Evolutionary conservation across 2,329 filamentous ascomycete genomes (phyloP).

Genomic region (Neurospora sp.): DNA sequence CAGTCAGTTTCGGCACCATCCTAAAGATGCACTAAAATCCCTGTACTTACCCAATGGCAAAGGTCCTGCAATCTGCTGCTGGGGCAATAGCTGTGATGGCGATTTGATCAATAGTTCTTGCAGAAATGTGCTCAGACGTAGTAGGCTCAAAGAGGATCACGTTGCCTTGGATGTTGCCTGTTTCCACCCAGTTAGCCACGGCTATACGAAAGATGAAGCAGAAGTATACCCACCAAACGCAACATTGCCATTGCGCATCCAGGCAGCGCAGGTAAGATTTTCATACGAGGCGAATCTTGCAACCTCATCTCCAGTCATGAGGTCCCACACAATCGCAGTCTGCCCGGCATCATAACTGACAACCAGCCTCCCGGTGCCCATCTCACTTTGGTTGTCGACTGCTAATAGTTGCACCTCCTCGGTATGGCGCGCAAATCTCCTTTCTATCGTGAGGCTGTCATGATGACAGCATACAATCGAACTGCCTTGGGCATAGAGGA

Average conservation of each 20-base stretch:
- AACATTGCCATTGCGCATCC: conserved; percentile 96
- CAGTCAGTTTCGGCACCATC: not conserved
- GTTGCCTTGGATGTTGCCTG: conserved; percentile 86
- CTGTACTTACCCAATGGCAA: conserved; percentile 77
- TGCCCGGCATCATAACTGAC: conserved; percentile 88
- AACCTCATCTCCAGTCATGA: conserved; percentile 82
- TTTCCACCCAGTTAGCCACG: conserved; percentile 18
- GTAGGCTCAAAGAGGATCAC: conserved; percentile 90
- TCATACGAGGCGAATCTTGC: conserved; percentile 90
- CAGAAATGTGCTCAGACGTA: conserved; percentile 85
- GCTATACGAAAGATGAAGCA: conserved; percentile 9
- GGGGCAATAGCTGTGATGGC: conserved; percentile 91
- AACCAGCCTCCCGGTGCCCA: conserved; percentile 72
- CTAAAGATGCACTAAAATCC: not conserved
- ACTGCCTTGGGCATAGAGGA: conserved; percentile 78
- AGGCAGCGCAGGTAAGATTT: conserved; percentile 71
- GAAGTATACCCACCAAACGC: conserved; percentile 66
- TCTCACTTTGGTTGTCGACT: conserved; percentile 85
- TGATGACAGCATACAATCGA: conserved; percentile 83
- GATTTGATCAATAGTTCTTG: conserved; percentile 82
- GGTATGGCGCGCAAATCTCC: conserved; percentile 72
- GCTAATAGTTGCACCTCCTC: conserved; percentile 77
- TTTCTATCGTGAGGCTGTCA: conserved; percentile 81
- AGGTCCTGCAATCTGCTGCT: conserved; percentile 80
- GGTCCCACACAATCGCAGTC: conserved; percentile 93